A percentile compares a stretch with the other conserved stretches of the same genome.
Conservation (phyloP, 441 rosid species). For the Gossypium trilobum region DNA sequence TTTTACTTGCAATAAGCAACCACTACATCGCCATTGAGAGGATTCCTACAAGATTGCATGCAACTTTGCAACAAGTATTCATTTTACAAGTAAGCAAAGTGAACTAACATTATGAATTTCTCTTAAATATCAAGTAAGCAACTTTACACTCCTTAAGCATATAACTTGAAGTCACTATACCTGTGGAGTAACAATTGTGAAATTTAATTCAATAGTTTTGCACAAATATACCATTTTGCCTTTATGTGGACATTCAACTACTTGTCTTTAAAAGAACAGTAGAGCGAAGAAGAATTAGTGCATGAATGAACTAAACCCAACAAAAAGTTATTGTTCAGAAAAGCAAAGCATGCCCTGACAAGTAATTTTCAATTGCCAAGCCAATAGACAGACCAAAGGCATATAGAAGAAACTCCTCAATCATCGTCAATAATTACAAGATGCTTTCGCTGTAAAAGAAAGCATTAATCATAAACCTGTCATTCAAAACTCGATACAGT, state of each 20-base stretch:
- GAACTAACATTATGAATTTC: background rate
- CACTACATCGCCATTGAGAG: conserved; percentile 5
- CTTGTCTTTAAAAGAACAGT: background rate
- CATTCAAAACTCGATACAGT: background rate
- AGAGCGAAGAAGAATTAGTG: background rate
- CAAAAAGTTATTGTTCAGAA: background rate
- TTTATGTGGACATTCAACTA: background rate
- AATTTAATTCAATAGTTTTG: background rate
- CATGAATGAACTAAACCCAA: background rate
- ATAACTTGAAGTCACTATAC: background rate
- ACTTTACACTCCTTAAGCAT: background rate
- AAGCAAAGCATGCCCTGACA: background rate
- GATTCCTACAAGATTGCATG: background rate
- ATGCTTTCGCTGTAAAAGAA: background rate
- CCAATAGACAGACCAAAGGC: background rate
- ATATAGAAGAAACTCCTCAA: background rate
- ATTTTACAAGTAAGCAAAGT: background rate
- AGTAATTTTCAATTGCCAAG: background rate
- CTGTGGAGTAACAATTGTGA: no score
- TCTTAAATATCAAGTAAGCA: conserved; percentile 8
- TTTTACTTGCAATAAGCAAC: conserved; percentile 19
- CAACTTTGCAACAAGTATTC: background rate
- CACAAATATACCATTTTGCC: background rate
- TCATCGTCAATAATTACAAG: background rate
- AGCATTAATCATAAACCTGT: background rate